Conservation (phyloP, 768 basidiomycete species). For the Trichaptum fuscoviolaceum region DNA sequence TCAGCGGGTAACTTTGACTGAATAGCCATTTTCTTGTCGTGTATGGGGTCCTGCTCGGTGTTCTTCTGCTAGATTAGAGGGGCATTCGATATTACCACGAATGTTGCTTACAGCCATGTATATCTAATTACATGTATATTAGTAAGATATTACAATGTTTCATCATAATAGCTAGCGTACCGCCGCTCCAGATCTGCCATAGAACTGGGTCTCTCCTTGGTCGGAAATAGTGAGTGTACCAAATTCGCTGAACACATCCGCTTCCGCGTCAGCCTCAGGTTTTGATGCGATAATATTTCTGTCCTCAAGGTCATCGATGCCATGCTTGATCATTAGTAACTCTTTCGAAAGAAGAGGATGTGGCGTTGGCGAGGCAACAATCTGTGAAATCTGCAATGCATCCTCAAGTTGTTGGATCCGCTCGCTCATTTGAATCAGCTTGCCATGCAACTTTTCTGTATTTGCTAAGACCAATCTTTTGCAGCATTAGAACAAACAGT, state of each 20-base stretch:
- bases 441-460: conserved; percentile 11
- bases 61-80: background rate
- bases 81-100: background rate
- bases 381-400: conserved; percentile 15
- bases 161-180: background rate
- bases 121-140: background rate
- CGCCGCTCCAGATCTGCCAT: background rate
- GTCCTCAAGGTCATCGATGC: background rate
- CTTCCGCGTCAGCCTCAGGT: background rate
- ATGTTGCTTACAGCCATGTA: background rate
- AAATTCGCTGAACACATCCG: background rate
- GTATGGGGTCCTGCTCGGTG: background rate
- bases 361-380: conserved; percentile 4
- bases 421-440: conserved; percentile 13
- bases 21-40: background rate
- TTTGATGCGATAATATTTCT: background rate
- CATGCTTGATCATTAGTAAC: background rate
- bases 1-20: background rate
- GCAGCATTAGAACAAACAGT: background rate
- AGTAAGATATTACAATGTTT: background rate
- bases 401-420: conserved; percentile 13
- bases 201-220: background rate
- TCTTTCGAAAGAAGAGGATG: conserved; percentile 1
- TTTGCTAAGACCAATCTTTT: conserved; percentile 10
- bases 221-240: conserved; percentile 2